These are phyloP conservation scores for Talaromyces sp. DNA, from an alignment of 2,329 filamentous ascomycete genomes.

Conservation along the genomic window DNA sequence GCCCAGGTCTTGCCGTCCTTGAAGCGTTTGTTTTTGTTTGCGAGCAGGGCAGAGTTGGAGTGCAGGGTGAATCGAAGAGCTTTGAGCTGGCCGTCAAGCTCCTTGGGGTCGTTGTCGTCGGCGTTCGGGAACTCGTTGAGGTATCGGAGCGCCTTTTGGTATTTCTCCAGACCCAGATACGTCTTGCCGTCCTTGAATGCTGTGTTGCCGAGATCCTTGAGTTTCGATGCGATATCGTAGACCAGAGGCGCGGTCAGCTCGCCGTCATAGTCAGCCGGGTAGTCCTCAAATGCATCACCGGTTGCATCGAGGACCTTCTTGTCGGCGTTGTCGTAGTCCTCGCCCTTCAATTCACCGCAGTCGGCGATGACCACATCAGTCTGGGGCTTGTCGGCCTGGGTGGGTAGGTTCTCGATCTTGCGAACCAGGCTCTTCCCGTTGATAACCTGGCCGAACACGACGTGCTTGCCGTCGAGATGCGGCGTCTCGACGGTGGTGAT, in stretches of 20 bases:
- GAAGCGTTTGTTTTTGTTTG: slow-evolving; percentile 71
- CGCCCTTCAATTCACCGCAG: slow-evolving; percentile 77
- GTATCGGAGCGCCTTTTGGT: slow-evolving; percentile 88
- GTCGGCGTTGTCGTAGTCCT: slow-evolving; percentile 60
- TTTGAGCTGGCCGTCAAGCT: slow-evolving; percentile 61
- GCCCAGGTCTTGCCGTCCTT: slow-evolving; percentile 66
- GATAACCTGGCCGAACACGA: slow-evolving; percentile 92
- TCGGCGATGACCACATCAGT: slow-evolving; percentile 69
- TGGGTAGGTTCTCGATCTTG: slow-evolving; percentile 78
- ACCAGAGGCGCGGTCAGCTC: slow-evolving; percentile 60
- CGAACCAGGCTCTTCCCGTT: slow-evolving; percentile 87
- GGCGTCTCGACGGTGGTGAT: slow-evolving; percentile 92
- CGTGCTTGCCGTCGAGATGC: slow-evolving; percentile 93
- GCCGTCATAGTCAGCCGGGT: slow-evolving; percentile 71
- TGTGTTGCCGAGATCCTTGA: slow-evolving; percentile 88
- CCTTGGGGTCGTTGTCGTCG: slow-evolving; percentile 62
- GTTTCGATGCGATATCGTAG: slow-evolving; percentile 70
- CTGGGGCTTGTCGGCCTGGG: slow-evolving; percentile 70
- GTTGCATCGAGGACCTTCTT: slow-evolving; percentile 69
- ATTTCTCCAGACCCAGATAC: slow-evolving; percentile 73
- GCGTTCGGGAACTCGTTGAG: slow-evolving; percentile 74
- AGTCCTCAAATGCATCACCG: slow-evolving; percentile 92
- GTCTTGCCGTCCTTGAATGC: slow-evolving; percentile 79
- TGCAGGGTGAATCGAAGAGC: slow-evolving; percentile 78
- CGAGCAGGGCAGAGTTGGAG: slow-evolving; percentile 80